Percentiles rank a stretch among this genome's conserved stretches.
Evolutionary conservation across 345 rosid genomes (phyloP).

Genomic region (Eucalyptus cloeziana): DNA sequence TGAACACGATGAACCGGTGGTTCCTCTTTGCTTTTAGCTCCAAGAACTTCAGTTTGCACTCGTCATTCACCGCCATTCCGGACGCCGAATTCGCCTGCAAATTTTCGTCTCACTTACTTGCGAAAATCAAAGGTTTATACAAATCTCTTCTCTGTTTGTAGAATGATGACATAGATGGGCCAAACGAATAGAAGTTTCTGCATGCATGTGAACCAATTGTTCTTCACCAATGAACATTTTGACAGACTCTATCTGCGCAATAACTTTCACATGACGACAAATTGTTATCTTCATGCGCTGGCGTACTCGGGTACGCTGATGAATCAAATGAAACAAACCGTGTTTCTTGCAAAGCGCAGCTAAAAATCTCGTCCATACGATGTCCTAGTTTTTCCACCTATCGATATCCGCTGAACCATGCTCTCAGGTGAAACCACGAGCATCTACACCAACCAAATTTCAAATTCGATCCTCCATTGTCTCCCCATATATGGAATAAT

Average conservation of each 20-base stretch:
- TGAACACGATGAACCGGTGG: constrained; percentile 48
- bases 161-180: background rate
- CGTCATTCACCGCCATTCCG: constrained; percentile 63
- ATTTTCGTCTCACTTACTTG: background rate
- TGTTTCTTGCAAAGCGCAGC: background rate
- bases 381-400: background rate
- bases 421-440: background rate
- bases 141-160: background rate
- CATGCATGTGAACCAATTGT: background rate
- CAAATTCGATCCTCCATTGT: background rate
- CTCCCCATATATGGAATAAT: background rate
- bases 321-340: background rate
- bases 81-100: constrained; percentile 56
- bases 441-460: background rate
- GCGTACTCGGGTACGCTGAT: background rate
- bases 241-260: background rate
- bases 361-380: background rate
- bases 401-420: background rate
- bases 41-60: constrained; percentile 65
- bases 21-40: constrained; percentile 66
- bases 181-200: background rate
- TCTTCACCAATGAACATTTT: background rate
- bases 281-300: background rate
- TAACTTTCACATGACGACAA: background rate
- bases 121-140: background rate